phyloP scores from a whole-genome alignment of 179 eudicot genomes.

The Actinidia chinensis region DNA sequence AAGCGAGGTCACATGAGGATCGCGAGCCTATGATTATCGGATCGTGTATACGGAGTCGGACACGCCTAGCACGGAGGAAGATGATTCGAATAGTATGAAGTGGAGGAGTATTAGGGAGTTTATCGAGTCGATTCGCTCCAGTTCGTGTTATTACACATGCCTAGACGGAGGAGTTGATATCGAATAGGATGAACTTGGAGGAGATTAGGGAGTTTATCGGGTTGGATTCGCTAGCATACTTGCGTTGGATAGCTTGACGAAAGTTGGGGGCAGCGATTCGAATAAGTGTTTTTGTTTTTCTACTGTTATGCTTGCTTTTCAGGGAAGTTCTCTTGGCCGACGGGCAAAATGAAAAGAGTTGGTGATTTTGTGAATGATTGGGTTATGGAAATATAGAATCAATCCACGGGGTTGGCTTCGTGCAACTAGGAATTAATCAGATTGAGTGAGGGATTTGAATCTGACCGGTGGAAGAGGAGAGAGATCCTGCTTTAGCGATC shows the following conservation, averaged over 20 bases:
- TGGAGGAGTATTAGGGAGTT: too few relatives aligned
- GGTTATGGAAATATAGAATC: constrained; percentile 61
- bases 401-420: constrained; percentile 60
- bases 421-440: constrained; percentile 34
- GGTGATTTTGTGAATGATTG: constrained; percentile 71
- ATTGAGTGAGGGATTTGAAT: too few relatives aligned
- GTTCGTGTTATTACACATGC: constrained; percentile 80
- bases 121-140: too few relatives aligned
- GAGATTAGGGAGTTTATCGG: constrained; percentile 69
- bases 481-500: too few relatives aligned
- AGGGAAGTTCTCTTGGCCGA: constrained; percentile 65
- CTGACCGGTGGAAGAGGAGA: too few relatives aligned
- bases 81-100: too few relatives aligned
- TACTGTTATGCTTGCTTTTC: constrained; percentile 85
- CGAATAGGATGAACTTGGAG: constrained; percentile 71
- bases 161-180: constrained; percentile 73
- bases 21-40: constrained; percentile 73
- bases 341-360: constrained; percentile 55
- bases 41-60: too few relatives aligned
- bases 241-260: constrained; percentile 50
- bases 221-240: constrained; percentile 70
- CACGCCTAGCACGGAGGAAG: too few relatives aligned
- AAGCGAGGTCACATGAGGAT: constrained; percentile 50
- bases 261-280: constrained; percentile 46
- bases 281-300: too few relatives aligned